A percentile compares a stretch with the other conserved stretches of the same genome.
These are phyloP conservation scores for Colletotrichum tanaceti DNA, from an alignment of 2,329 filamentous ascomycete species.

Conservation along the genomic window DNA sequence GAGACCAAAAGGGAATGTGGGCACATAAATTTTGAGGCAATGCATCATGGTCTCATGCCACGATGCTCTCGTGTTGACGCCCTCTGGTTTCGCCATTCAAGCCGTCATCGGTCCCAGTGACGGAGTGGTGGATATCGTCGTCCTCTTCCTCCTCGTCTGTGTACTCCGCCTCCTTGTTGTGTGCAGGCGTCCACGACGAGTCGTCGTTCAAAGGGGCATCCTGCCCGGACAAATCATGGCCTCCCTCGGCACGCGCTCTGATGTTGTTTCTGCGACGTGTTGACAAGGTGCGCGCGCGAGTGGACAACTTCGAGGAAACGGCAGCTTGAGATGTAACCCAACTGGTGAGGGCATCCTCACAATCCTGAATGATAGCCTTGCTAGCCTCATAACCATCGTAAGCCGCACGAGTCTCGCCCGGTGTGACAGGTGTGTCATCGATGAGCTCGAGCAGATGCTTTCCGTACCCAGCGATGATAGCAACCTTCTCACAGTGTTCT, in stretches of 20 bases:
- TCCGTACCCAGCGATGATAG: conserved; percentile 96
- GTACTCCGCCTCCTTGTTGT: conserved; percentile 68
- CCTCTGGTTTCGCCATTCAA: conserved; percentile 68
- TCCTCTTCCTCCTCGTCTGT: conserved; percentile 75
- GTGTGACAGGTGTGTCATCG: conserved; percentile 96
- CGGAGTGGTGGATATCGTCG: conserved; percentile 63
- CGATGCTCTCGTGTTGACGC: conserved; percentile 64
- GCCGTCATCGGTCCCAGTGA: conserved; percentile 63
- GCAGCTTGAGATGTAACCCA: conserved; percentile 94
- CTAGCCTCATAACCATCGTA: conserved; percentile 99
- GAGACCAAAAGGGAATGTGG: background rate
- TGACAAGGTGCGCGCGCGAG: conserved; percentile 86
- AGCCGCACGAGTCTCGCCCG: conserved; percentile 92
- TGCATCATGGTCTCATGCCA: conserved; percentile 50
- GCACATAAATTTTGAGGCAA: background rate
- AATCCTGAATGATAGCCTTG: conserved; percentile 99
- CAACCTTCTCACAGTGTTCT: conserved; percentile 98
- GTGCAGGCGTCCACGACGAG: conserved; percentile 86
- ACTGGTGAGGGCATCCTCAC: conserved; percentile 95
- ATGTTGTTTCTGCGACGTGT: conserved; percentile 83
- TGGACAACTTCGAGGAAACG: conserved; percentile 87
- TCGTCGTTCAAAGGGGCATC: conserved; percentile 82
- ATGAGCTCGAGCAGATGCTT: conserved; percentile 98
- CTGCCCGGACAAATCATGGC: conserved; percentile 84
- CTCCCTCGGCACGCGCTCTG: conserved; percentile 70